Percentiles rank a stretch among this genome's conserved stretches.
phyloP scores from a whole-genome alignment of 805 yeast species.

The Priceomyces carsonii region DNA sequence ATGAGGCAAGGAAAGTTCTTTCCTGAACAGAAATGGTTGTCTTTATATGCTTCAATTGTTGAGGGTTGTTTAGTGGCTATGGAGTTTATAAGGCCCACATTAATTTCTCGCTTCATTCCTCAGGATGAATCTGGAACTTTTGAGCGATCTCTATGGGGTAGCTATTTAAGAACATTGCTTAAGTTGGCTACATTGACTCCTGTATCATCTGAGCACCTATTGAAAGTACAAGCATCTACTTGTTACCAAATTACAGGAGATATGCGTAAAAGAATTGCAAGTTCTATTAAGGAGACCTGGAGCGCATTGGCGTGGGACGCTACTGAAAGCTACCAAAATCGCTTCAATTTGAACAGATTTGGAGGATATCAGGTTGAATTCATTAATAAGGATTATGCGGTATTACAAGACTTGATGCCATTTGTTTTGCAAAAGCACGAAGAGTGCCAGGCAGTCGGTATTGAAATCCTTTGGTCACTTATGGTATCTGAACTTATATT shows the following conservation, averaged over 20 bases:
- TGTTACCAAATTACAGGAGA: slow-evolving; percentile 63
- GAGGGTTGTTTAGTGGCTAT: slow-evolving; percentile 57
- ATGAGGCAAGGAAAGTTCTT: slow-evolving; percentile 57
- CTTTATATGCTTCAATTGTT: slow-evolving; percentile 57
- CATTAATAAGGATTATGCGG: slow-evolving; percentile 54
- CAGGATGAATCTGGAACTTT: slow-evolving; percentile 50
- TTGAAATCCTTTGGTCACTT: slow-evolving; percentile 67
- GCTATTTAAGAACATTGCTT: slow-evolving; percentile 57
- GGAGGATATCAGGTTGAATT: slow-evolving; percentile 76
- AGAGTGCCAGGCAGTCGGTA: slow-evolving; percentile 61
- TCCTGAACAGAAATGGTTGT: slow-evolving; percentile 74
- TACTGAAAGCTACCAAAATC: slow-evolving; percentile 48
- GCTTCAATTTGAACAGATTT: slow-evolving; percentile 61
- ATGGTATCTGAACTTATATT: slow-evolving; percentile 65
- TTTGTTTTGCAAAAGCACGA: slow-evolving; percentile 69
- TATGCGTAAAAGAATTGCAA: slow-evolving; percentile 59
- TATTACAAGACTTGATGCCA: slow-evolving; percentile 63
- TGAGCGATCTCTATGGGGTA: slow-evolving; percentile 68
- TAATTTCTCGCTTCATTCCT: slow-evolving; percentile 56
- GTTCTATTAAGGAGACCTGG: slow-evolving; percentile 66
- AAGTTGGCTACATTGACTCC: slow-evolving; percentile 66
- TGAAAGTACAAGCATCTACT: slow-evolving; percentile 73
- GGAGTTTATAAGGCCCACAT: slow-evolving; percentile 51
- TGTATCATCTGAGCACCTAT: slow-evolving; percentile 65
- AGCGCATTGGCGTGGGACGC: slow-evolving; percentile 67